Evolutionary conservation across 2,329 filamentous ascomycete genomes (phyloP), one percentile per base, ranked within the genome.

Genomic region (Xylaria sp.): DNA sequence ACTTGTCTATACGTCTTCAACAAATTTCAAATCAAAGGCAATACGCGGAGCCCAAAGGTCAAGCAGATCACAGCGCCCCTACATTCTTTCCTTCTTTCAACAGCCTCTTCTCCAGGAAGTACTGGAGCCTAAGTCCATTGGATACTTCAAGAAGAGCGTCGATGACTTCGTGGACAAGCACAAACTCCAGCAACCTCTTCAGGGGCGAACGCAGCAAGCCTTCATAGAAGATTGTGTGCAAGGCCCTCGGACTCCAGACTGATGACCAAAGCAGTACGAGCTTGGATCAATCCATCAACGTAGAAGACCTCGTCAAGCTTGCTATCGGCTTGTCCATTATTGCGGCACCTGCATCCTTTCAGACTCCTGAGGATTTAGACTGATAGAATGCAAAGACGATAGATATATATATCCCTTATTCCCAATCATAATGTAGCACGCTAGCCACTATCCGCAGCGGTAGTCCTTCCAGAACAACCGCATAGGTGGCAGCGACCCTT

Each of bases 301-400:
- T 48, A 4, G 54, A 59, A 3, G 57, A 54, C 4, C 54, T 59
- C 7, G 43, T 57, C 2, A 57, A 57, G 26, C 43, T 59, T 40
- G 48, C 54, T 59, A 59, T 19, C 57, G 57, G 39, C 50, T 50
- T 20, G 43, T 59, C 11, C 54, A 57, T 9, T 59, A 59, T 29
- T 59, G 57, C 37, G 57, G 57, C 57, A 57, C 7, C 17, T n/a
- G 6, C 8, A 18, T 6, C 8, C 24, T 22, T 7, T 21, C 20
- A 4, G 4, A 5, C 7, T 18, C 13, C 19, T 11, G 16, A n/a
- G 26, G 2, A 17, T 7, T 2, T 26, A 11, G 11, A 18, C 50
- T 59, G 51, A 59, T 21, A 29, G 16, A 11, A 26, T 37, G 16
- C 2, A 1, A 6, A 59, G 57, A 59, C 11, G 57, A 59, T 18